phyloP scores from a whole-genome alignment of 225 moss, liverwort and hornwort genomes.

The Bryoerythrophyllum caledonicum region DNA sequence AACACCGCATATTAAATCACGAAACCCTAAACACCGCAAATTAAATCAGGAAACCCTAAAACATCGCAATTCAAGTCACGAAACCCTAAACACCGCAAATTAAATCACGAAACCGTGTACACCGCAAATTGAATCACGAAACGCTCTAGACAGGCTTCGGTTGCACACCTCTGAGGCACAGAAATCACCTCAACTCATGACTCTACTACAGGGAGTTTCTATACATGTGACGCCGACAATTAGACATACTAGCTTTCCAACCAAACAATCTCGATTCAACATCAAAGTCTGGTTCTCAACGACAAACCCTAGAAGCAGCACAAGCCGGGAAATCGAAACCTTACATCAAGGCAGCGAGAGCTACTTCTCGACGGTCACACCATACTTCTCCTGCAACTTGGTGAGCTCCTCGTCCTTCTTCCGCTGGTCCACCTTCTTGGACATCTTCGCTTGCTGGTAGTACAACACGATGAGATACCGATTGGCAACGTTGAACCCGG shows the following conservation, averaged over 20 bases:
- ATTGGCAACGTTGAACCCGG: conserved; percentile 44
- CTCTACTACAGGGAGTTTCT: not conserved
- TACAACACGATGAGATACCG: conserved; percentile 51
- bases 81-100: not conserved
- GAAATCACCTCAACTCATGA: not conserved
- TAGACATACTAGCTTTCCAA: not conserved
- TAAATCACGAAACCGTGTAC: not conserved
- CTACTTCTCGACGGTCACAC: conserved; percentile 39
- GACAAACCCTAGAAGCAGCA: not conserved
- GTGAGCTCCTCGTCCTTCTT: conserved; percentile 51
- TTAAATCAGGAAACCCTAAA: not conserved
- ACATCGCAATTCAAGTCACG: too few relatives aligned
- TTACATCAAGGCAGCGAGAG: not conserved
- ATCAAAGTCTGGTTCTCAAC: not conserved
- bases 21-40: not conserved
- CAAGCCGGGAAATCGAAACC: not conserved
- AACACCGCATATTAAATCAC: too few relatives aligned
- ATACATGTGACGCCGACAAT: not conserved
- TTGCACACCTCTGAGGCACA: too few relatives aligned
- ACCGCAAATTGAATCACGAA: not conserved
- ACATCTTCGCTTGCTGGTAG: conserved; percentile 57
- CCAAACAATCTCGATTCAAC: not conserved
- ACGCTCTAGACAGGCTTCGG: not conserved
- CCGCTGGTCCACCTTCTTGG: conserved; percentile 49
- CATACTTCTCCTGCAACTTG: conserved; percentile 50